These are phyloP conservation scores for Talaromyces marneffei DNA, from an alignment of 2,329 filamentous ascomycete species.

Conservation along the genomic window DNA sequence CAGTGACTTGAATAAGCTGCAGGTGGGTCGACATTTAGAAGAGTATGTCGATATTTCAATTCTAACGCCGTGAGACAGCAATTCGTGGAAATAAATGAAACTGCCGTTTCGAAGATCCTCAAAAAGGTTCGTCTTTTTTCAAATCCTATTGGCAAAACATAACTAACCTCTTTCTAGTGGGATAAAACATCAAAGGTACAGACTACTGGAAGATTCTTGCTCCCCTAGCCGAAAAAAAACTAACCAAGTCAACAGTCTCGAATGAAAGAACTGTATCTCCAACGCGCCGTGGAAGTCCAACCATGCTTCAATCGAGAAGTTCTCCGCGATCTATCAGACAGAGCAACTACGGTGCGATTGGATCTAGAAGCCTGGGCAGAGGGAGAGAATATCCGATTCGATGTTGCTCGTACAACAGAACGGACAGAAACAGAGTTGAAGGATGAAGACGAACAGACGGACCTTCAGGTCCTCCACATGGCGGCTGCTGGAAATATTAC, in stretches of 20 bases:
- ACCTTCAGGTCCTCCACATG: conserved; percentile 77
- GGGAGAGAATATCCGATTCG: conserved; percentile 85
- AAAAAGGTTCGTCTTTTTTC: conserved; percentile 63
- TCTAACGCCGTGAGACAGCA: conserved; percentile 51
- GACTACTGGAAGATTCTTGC: conserved; percentile 16
- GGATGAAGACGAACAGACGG: conserved; percentile 83
- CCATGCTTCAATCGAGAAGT: conserved; percentile 97
- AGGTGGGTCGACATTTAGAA: conserved; percentile 38
- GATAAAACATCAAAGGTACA: conserved; percentile 92
- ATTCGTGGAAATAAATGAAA: conserved; percentile 97
- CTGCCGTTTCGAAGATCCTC: conserved; percentile 94
- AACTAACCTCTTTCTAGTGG: conserved; percentile 53
- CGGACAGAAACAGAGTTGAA: conserved; percentile 42
- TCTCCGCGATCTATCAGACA: conserved; percentile 92
- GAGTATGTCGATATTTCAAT: not conserved
- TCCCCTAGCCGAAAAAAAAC: not conserved
- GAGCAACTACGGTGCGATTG: conserved; percentile 91
- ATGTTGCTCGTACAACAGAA: conserved; percentile 44
- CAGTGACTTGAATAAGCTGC: conserved; percentile 91
- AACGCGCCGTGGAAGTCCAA: conserved; percentile 91
- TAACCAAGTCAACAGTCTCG: conserved; percentile 56
- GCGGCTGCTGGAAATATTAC: conserved; percentile 73
- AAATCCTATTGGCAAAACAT: not conserved
- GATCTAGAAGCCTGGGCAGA: conserved; percentile 96
- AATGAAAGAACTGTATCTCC: conserved; percentile 95